Evolutionary conservation across 2,329 filamentous ascomycete genomes (phyloP).

Genomic region (Fusarium sp.): DNA sequence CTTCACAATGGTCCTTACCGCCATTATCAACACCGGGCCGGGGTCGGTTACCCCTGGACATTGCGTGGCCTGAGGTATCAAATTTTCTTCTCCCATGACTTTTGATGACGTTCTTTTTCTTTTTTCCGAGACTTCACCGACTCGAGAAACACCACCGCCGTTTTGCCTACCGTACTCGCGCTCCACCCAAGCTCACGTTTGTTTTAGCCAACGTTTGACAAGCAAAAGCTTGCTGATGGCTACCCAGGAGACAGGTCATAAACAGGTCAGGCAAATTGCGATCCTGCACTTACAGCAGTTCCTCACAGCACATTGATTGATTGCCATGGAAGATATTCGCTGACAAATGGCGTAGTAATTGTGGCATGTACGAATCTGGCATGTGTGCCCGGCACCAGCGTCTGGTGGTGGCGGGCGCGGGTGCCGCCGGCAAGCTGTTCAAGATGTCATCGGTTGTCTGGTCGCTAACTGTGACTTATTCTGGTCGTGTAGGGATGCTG

Average conservation of each 20-base stretch:
- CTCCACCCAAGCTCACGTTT: slow-evolving; percentile 20
- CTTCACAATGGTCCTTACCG: not conserved
- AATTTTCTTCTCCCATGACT: slow-evolving; percentile 22
- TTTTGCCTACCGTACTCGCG: slow-evolving; percentile 12
- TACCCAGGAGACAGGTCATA: slow-evolving; percentile 21
- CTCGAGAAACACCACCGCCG: slow-evolving; percentile 36
- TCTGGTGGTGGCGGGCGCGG: slow-evolving; percentile 30
- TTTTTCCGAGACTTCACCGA: slow-evolving; percentile 46
- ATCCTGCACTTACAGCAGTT: slow-evolving; percentile 5
- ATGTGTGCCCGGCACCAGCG: slow-evolving; percentile 33
- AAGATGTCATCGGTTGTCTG: slow-evolving; percentile 34
- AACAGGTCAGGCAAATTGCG: slow-evolving; percentile 1
- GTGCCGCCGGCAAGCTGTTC: slow-evolving; percentile 40
- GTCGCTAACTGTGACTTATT: slow-evolving; percentile 30
- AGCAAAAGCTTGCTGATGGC: slow-evolving; percentile 6
- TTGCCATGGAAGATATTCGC: slow-evolving; percentile 13
- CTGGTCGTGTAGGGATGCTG: slow-evolving; percentile 37
- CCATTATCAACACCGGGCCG: not conserved
- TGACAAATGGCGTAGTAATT: slow-evolving; percentile 42
- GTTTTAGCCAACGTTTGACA: slow-evolving; percentile 5
- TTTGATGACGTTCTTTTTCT: slow-evolving; percentile 32
- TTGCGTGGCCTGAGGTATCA: slow-evolving; percentile 31
- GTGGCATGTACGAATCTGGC: slow-evolving; percentile 37
- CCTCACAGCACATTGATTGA: slow-evolving; percentile 8
- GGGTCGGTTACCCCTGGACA: slow-evolving; percentile 11